Base-by-base conservation (phyloP, 345 rosid genomes). In the Populus davidiana region DNA sequence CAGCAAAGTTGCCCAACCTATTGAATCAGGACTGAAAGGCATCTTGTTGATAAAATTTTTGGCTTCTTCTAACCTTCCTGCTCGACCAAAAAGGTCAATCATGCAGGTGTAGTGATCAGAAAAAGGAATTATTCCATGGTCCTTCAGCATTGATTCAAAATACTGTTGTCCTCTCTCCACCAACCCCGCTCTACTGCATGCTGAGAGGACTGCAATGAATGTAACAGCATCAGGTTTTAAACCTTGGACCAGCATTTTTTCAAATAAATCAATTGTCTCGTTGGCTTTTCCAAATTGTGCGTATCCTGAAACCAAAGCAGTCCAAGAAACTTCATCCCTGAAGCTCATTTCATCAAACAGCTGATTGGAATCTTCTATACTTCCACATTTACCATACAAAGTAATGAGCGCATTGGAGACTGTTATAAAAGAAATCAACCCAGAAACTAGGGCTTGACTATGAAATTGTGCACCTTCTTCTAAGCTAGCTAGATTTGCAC, bases 391-490 rank as follows among this genome's bases (percentile, higher is more conserved):
- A 29, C 98, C 92, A 77, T 93, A 92, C 81, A 92, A 84, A 76
- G 97, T 91, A 77, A 95, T 83, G 77, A 95, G 91, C 52, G 97
- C 91, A 84, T 93, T 95, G 61, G 93, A 93, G 80, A 93, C 99
- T 56, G 91, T 91, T 56, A 82, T 50, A 73, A 83, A 92, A 70
- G 84, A 86, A 83, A 85, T 74, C 79, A 91, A 86, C 39, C 94
- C 98, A 67, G 96, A 86, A 81, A 83, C 69, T 14, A 91, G 74
- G 23, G 94, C 90, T 79, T 74, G 88, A 68, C 94, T 87, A 85
- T 93, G 98, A 81, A 93, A 95, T 79, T 93, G 98, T 50, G 93
- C 80, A 65, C 98, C 98, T 74, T 93, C 97, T 85, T 95, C 99
- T 77, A 92, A 81, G 86, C 97, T 91, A 29, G 93, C 87, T 77